These are phyloP conservation scores for Paragyromitra xinjiangensis DNA, from an alignment of 495 filamentous ascomycete species.

Conservation along the genomic window DNA sequence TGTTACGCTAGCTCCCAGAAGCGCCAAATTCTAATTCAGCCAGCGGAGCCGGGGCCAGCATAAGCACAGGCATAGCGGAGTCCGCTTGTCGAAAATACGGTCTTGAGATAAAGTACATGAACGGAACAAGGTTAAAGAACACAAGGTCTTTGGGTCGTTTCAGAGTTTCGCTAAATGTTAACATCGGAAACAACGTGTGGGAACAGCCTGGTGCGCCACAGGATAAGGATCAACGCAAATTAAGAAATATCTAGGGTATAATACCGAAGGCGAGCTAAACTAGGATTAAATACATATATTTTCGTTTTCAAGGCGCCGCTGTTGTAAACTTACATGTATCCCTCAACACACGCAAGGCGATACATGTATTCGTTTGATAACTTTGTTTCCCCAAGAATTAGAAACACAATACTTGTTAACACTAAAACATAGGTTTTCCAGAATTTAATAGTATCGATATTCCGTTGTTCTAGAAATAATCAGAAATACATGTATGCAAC, in stretches of 20 bases:
- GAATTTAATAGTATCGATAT: background rate
- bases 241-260: background rate
- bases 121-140: conserved; percentile 7
- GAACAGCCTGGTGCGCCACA: background rate
- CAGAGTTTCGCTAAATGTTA: conserved; percentile 1
- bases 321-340: background rate
- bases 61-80: background rate
- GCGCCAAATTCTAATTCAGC: background rate
- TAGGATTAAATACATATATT: background rate
- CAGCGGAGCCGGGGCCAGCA: background rate
- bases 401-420: background rate
- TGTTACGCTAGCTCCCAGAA: background rate
- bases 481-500: conserved; percentile 5
- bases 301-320: background rate
- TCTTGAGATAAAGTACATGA: background rate
- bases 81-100: background rate
- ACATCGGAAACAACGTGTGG: conserved; percentile 19
- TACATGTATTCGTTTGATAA: background rate
- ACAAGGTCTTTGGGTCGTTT: conserved; percentile 10
- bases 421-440: background rate
- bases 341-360: background rate
- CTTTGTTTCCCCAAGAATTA: background rate
- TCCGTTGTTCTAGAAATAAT: conserved; percentile 5
- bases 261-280: background rate
- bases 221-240: conserved; percentile 10